phyloP scores from a whole-genome alignment of 2,329 filamentous ascomycete species.

The Trichoderma semiorbis region DNA sequence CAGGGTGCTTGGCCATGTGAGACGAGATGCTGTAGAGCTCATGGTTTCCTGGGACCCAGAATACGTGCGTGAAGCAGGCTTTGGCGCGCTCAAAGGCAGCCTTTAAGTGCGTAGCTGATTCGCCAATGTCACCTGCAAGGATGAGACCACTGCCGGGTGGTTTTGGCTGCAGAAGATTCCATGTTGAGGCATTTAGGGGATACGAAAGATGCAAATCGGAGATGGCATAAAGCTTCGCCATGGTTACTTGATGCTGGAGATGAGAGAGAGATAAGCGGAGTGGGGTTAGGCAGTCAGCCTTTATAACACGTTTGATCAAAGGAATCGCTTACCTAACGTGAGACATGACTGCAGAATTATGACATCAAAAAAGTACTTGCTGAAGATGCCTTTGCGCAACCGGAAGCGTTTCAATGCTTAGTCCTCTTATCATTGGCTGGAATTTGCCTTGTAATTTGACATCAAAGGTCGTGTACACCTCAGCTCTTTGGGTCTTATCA shows the following conservation, averaged over 20 bases:
- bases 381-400: not conserved
- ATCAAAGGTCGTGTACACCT: not conserved
- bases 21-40: slow-evolving; percentile 6
- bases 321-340: not conserved
- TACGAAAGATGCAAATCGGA: slow-evolving; percentile 12
- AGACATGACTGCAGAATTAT: not conserved
- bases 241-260: not conserved
- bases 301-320: not conserved
- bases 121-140: slow-evolving; percentile 6
- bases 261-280: not conserved
- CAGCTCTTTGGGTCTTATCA: not conserved
- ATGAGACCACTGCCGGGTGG: not conserved
- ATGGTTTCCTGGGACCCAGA: slow-evolving; percentile 12
- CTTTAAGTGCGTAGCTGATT: not conserved
- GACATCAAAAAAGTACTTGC: not conserved
- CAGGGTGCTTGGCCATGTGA: not conserved
- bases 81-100: slow-evolving; percentile 7
- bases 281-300: not conserved
- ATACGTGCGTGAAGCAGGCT: slow-evolving; percentile 8
- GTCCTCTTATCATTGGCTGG: not conserved
- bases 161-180: slow-evolving; percentile 3
- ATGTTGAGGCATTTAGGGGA: not conserved
- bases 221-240: slow-evolving; percentile 11
- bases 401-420: not conserved
- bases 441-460: not conserved